Evolutionary conservation across 805 yeast species (phyloP).

Genomic region (Debaryomyces maramus): DNA sequence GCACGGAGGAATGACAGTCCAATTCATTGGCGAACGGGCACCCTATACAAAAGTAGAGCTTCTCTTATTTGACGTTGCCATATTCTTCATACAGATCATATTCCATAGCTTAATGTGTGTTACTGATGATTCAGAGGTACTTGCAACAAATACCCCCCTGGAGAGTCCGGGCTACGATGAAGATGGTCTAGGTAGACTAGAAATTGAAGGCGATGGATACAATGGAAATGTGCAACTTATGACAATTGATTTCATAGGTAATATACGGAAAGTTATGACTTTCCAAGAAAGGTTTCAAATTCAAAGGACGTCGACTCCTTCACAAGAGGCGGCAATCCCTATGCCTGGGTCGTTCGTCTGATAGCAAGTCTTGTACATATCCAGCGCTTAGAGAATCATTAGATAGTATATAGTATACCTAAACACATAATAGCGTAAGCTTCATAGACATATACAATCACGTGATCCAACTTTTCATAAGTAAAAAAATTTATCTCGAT

Average conservation of each 20-base stretch:
- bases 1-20: slow-evolving; percentile 36
- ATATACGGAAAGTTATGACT: slow-evolving; percentile 12
- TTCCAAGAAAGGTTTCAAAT: slow-evolving; percentile 10
- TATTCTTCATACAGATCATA: slow-evolving; percentile 28
- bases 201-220: slow-evolving; percentile 36
- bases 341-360: slow-evolving; percentile 5
- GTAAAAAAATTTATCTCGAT: slow-evolving; percentile 8
- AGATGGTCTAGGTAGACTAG: slow-evolving; percentile 14
- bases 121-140: slow-evolving; percentile 30
- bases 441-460: neutral
- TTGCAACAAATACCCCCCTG: slow-evolving; percentile 13
- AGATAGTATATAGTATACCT: too few species aligned
- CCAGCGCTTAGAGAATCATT: neutral
- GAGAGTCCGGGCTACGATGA: slow-evolving; percentile 5
- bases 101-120: slow-evolving; percentile 35
- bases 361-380: neutral
- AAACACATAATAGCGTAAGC: neutral
- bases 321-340: neutral
- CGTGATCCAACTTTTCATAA: neutral
- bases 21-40: slow-evolving; percentile 40
- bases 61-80: slow-evolving; percentile 25
- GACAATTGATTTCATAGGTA: slow-evolving; percentile 23
- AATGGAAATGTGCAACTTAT: slow-evolving; percentile 37
- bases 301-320: neutral
- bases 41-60: slow-evolving; percentile 27